These are phyloP conservation scores for Saksenaea oblongispora DNA, from an alignment of 371 early-diverging fungal genomes.

Conservation along the genomic window DNA sequence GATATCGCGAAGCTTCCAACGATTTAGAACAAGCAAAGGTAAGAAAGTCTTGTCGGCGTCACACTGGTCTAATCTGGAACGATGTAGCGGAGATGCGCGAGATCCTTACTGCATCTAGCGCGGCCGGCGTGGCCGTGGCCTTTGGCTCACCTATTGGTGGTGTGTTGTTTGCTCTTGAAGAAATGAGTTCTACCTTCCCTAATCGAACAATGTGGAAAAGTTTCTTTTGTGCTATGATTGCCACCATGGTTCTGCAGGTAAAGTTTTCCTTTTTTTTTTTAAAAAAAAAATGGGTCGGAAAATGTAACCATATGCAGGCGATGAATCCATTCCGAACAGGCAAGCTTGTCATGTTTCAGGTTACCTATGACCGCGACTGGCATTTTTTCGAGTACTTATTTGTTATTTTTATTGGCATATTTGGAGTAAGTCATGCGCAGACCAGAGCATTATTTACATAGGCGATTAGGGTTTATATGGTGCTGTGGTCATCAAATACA, in stretches of 20 bases:
- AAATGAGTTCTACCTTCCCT: conserved; percentile 94
- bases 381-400: conserved; percentile 84
- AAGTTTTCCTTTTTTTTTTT: not conserved
- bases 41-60: conserved; percentile 3
- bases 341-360: conserved; percentile 93
- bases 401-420: conserved; percentile 84
- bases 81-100: conserved; percentile 79
- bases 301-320: conserved; percentile 34
- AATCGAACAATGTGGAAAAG: conserved; percentile 94
- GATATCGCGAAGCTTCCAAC: conserved; percentile 79
- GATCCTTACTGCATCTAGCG: conserved; percentile 90
- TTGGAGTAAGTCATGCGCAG: conserved; percentile 67
- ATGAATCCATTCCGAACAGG: conserved; percentile 94
- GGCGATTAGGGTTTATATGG: conserved; percentile 81
- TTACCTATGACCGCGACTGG: conserved; percentile 90
- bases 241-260: conserved; percentile 87
- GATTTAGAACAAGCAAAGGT: conserved; percentile 84
- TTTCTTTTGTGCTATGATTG: conserved; percentile 92
- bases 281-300: not conserved
- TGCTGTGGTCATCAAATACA: conserved; percentile 81
- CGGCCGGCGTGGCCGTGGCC: conserved; percentile 72
- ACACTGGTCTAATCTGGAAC: not conserved
- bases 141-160: conserved; percentile 76
- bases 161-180: conserved; percentile 95
- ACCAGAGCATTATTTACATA: not conserved